phyloP scores from a whole-genome alignment of 352 stramenopile genomes.

The Thalassiosira livingstoniorum region DNA sequence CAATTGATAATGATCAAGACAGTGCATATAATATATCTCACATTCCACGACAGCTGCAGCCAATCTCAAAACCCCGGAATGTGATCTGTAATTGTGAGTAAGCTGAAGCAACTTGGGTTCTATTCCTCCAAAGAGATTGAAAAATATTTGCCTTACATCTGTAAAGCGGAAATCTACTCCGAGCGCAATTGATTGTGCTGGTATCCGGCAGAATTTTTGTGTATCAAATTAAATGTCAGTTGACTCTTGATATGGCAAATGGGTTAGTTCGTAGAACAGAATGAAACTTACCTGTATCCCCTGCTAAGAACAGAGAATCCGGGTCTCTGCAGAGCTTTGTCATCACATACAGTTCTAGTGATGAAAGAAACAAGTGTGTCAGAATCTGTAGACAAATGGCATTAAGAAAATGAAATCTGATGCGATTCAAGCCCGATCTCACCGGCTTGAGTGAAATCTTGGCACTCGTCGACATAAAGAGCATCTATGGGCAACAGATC shows the following conservation, averaged over 20 bases:
- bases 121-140: constrained; percentile 48
- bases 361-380: too few species aligned
- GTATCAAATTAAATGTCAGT: too few species aligned
- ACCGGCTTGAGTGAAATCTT: constrained; percentile 66
- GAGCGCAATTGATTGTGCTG: constrained; percentile 64
- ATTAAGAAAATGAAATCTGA: too few species aligned
- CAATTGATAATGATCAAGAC: too few species aligned
- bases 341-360: constrained; percentile 62
- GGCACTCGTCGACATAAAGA: constrained; percentile 67
- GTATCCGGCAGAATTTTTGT: too few species aligned
- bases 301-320: constrained; percentile 62
- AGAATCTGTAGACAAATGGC: too few species aligned
- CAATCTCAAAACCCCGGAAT: constrained; percentile 63
- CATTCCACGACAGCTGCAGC: constrained; percentile 64
- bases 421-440: too few species aligned
- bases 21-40: too few species aligned
- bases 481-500: constrained; percentile 56
- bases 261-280: too few species aligned
- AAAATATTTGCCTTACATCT: constrained; percentile 58
- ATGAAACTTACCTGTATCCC: constrained; percentile 47
- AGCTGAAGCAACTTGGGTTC: constrained; percentile 56
- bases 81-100: constrained; percentile 70
- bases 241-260: too few species aligned
- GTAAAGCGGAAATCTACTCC: constrained; percentile 67
- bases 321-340: constrained; percentile 52